These are phyloP conservation scores for Penicillium brevicompactum DNA, from an alignment of 2,329 filamentous ascomycete genomes.

Conservation along the genomic window DNA sequence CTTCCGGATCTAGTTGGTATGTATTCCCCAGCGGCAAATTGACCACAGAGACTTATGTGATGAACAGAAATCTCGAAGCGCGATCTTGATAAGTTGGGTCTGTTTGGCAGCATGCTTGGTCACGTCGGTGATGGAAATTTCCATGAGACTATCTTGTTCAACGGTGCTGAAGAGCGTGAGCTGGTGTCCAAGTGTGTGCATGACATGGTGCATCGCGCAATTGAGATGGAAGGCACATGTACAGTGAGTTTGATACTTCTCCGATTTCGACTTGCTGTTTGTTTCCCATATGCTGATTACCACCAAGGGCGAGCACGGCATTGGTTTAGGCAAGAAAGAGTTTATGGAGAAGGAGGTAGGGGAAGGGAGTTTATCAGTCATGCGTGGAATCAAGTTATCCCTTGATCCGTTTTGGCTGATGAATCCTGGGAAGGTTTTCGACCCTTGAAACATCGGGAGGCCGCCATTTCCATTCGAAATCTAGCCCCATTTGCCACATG, in stretches of 20 bases:
- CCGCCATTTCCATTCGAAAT: no score
- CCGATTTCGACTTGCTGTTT: background rate
- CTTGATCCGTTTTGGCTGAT: constrained; percentile 85
- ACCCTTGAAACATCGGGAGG: constrained; percentile 40
- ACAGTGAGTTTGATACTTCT: constrained; percentile 51
- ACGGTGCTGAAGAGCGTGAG: constrained; percentile 67
- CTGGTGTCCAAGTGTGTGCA: constrained; percentile 81
- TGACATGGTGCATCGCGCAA: constrained; percentile 82
- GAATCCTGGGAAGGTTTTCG: constrained; percentile 92
- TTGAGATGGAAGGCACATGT: constrained; percentile 93
- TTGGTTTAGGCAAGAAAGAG: constrained; percentile 84
- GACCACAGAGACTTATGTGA: constrained; percentile 12
- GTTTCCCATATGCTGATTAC: constrained; percentile 6
- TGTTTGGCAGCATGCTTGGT: constrained; percentile 85
- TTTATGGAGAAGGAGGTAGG: constrained; percentile 81
- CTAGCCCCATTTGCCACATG: no score
- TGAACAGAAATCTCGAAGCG: constrained; percentile 76
- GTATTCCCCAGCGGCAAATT: background rate
- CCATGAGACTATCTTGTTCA: constrained; percentile 88
- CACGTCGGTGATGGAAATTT: constrained; percentile 96
- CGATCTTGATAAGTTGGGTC: constrained; percentile 80
- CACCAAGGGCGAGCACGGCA: constrained; percentile 71
- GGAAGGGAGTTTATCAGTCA: constrained; percentile 75
- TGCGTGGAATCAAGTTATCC: constrained; percentile 78
- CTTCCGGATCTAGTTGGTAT: constrained; percentile 63